These are phyloP conservation scores for Botrytis pseudocinerea DNA, from an alignment of 2,329 filamentous ascomycete species.

Conservation along the genomic window DNA sequence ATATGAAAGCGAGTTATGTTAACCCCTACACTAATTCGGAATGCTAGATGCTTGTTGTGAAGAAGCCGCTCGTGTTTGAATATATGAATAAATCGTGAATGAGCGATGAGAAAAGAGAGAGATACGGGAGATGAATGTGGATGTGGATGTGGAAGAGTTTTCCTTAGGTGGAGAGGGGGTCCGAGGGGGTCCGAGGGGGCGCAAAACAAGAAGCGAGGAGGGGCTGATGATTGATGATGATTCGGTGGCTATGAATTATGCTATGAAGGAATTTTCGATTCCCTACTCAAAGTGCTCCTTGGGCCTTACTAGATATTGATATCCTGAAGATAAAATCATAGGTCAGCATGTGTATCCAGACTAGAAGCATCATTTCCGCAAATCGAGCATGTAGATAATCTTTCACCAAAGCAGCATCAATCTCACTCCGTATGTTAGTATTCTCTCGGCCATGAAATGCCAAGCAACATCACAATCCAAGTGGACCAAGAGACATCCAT, in stretches of 20 bases:
- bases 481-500: too few species aligned
- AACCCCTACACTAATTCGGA: conserved; percentile 14
- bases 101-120: neutral
- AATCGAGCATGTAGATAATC: neutral
- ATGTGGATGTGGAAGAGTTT: neutral
- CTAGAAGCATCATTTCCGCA: neutral
- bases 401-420: neutral
- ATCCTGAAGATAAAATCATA: neutral
- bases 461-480: neutral
- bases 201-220: neutral
- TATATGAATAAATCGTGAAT: neutral
- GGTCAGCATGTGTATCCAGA: neutral
- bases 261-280: neutral
- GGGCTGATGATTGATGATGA: neutral
- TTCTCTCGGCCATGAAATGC: neutral
- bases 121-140: neutral
- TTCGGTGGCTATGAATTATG: neutral
- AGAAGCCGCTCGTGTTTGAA: rapidly evolving
- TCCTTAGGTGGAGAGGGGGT: neutral
- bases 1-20: conserved; percentile 14
- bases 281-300: neutral
- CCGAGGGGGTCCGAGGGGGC: neutral
- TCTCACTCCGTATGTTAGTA: neutral
- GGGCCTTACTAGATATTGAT: neutral
- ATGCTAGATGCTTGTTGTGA: neutral